Percentiles rank a stretch among this genome's conserved stretches.
Conservation (phyloP, 306 rosid species). For the Rosa lucieae region DNA sequence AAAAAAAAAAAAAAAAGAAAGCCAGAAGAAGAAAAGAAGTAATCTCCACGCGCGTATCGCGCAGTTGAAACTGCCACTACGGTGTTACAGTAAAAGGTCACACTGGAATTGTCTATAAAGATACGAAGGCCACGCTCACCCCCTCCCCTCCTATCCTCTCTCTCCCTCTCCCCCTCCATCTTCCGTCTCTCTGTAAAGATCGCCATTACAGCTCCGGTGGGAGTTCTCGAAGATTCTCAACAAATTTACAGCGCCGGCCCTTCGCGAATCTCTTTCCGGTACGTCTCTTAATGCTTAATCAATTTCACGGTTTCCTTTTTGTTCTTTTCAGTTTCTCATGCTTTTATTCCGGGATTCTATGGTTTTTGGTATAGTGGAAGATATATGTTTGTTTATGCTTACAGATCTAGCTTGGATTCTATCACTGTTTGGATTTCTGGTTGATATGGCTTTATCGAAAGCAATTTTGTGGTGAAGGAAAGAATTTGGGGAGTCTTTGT, state of each 20-base stretch:
- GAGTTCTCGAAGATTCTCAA: neutral
- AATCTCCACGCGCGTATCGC: neutral
- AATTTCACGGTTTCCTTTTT: neutral
- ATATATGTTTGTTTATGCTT: neutral
- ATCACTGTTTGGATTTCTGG: neutral
- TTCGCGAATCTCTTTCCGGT: conserved; percentile 4
- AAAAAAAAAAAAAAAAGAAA: neutral
- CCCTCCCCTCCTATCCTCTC: neutral
- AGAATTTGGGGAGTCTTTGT: neutral
- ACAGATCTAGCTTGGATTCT: conserved; percentile 12
- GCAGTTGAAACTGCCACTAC: neutral
- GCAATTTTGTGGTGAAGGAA: neutral
- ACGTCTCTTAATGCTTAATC: neutral
- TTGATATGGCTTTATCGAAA: neutral
- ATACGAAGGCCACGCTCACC: neutral
- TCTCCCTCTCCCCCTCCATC: neutral
- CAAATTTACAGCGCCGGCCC: neutral
- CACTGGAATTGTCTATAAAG: conserved; percentile 11
- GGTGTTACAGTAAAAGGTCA: neutral
- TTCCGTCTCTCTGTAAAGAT: neutral
- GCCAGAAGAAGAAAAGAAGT: neutral
- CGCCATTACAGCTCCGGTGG: conserved; percentile 1
- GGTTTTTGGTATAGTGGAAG: neutral
- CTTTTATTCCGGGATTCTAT: neutral
- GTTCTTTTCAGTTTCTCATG: neutral